Base-by-base conservation (phyloP, 805 yeast genomes). In the Barnettozyma populi region DNA sequence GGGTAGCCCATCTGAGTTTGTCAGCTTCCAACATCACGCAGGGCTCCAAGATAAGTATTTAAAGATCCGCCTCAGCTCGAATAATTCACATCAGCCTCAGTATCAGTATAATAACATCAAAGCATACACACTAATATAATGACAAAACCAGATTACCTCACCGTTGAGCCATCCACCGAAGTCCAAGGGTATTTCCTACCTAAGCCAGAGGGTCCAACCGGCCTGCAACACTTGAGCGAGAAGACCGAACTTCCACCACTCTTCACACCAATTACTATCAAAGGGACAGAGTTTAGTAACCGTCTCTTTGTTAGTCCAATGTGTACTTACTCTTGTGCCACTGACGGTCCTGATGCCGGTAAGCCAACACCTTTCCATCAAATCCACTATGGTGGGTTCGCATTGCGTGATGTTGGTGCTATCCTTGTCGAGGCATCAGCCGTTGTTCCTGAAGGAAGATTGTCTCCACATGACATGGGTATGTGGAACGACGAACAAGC, bases 291-390 rank as follows among this genome's bases (percentile, higher is more conserved):
- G 3, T 41, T 80, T 19, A 71, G 68, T 13, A 80, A 80, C 59
- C 65, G 85, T 50, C 58, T 78, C 25, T 80, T 80, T 43, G 78
- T 79, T 19, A 70, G 82, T 1, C 82, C 82, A 41, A 75, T 78
- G 80, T 74, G 81, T 57, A 73, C 67, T 43, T 78, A 77, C 58
- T 71, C 80, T 6, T 70, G 75, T 3, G 48, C 53, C 4, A 44
- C 34, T 20, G 24, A 36, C 3, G 62, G 62, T 18, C 40, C 47
- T 2, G 53, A 59, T 3, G 62, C 75, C 42, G 72, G 73, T 2
- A 58, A 61, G 14, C 67, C 71, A 0, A 78, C 75, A 0, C 72
- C 66, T 16, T 78, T 69, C 63, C 82, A 79, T 52, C 51, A 68
- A 18, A 66, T 69, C 7, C 81, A 79, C 53, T 75, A 79, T 52